A percentile compares a stretch with the other conserved stretches of the same genome.
These are phyloP conservation scores for Evansstolkia leycettana DNA, from an alignment of 495 filamentous ascomycete genomes.

Conservation along the genomic window DNA sequence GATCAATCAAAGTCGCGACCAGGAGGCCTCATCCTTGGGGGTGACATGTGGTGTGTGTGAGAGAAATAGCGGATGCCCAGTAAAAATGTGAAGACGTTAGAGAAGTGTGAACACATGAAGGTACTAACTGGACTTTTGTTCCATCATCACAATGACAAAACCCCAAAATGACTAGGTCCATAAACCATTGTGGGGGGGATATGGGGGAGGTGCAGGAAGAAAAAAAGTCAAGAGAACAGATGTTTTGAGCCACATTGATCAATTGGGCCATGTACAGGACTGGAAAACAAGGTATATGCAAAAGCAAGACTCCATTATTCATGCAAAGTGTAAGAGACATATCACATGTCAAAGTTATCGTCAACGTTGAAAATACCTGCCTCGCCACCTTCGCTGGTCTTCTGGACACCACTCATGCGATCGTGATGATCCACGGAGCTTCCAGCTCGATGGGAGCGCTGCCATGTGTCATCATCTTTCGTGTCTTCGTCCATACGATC, in stretches of 20 bases:
- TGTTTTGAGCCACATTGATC: conserved; percentile 4
- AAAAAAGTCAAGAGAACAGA: conserved; percentile 4
- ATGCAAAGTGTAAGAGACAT: conserved; percentile 28
- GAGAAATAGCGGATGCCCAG: no score
- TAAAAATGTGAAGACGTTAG: no score
- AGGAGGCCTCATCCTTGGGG: no score
- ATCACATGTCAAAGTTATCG: conserved; percentile 58
- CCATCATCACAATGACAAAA: not conserved
- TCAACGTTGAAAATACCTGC: conserved; percentile 57
- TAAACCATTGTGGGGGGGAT: not conserved
- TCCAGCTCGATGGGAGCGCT: conserved; percentile 22
- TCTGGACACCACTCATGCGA: conserved; percentile 67
- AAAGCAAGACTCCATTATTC: conserved; percentile 32
- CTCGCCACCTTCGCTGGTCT: conserved; percentile 50
- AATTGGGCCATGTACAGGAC: conserved; percentile 28
- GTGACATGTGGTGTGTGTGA: no score
- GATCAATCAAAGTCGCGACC: conserved; percentile 1
- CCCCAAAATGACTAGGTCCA: not conserved
- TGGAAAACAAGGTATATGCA: conserved; percentile 1
- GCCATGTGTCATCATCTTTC: conserved; percentile 38
- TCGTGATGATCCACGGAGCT: conserved; percentile 31
- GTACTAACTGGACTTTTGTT: not conserved
- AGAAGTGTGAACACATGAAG: no score
- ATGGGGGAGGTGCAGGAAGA: conserved; percentile 8
- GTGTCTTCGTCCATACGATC: conserved; percentile 67